These are phyloP conservation scores for Lepraria neglecta DNA, from an alignment of 495 filamentous ascomycete species.

Conservation along the genomic window DNA sequence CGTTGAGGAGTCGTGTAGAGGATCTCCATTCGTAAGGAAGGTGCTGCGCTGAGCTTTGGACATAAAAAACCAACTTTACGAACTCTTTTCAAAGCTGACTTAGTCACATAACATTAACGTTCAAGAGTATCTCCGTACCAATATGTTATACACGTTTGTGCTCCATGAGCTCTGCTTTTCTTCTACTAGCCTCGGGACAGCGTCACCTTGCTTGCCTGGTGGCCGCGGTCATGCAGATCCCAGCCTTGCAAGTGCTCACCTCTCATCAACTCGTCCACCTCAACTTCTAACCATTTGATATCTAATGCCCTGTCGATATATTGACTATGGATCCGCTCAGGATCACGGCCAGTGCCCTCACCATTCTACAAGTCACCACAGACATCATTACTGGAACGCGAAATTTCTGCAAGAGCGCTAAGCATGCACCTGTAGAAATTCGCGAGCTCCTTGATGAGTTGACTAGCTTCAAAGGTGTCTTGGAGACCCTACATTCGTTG, in stretches of 20 bases:
- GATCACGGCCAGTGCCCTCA: neutral
- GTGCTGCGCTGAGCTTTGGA: neutral
- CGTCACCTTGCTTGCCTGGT: neutral
- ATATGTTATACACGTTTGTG: no score
- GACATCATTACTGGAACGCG: neutral
- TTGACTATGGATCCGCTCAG: constrained; percentile 3
- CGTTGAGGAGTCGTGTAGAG: constrained; percentile 21
- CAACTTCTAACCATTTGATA: neutral
- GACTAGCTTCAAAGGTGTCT: neutral
- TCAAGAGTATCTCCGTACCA: no score
- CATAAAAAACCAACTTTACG: no score
- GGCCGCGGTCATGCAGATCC: neutral
- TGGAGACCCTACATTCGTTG: neutral
- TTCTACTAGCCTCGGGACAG: neutral
- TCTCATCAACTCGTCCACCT: no score
- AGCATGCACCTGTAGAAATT: neutral
- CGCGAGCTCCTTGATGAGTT: constrained; percentile 2
- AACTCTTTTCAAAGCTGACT: no score
- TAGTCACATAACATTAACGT: neutral
- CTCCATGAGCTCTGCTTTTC: no score
- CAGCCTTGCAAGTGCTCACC: neutral
- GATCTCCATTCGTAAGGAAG: constrained; percentile 1
- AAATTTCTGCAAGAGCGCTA: constrained; percentile 1
- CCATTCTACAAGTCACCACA: constrained; percentile 6
- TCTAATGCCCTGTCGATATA: neutral